These are phyloP conservation scores for Anthostomella pinea DNA, from an alignment of 2,329 filamentous ascomycete genomes.

Conservation along the genomic window DNA sequence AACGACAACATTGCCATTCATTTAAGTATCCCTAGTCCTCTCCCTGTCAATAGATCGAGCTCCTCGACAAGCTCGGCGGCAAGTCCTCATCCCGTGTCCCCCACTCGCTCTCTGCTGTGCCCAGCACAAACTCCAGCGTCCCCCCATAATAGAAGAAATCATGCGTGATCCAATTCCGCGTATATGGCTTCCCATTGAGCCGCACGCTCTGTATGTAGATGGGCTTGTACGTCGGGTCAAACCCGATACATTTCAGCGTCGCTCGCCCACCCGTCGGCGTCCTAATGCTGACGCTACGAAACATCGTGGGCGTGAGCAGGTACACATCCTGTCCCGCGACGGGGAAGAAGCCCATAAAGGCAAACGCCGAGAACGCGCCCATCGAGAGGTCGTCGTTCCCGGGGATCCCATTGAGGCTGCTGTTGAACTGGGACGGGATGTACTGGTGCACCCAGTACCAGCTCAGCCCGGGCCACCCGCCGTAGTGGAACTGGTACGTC, in stretches of 20 bases:
- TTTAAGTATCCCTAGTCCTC: too few species aligned
- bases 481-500: slow-evolving; percentile 63
- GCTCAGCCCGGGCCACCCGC: slow-evolving; percentile 58
- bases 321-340: slow-evolving; percentile 55
- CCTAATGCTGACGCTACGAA: slow-evolving; percentile 42
- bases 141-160: slow-evolving; percentile 61
- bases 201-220: slow-evolving; percentile 61
- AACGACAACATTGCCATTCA: too few species aligned
- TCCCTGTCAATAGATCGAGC: too few species aligned
- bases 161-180: slow-evolving; percentile 62
- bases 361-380: slow-evolving; percentile 51
- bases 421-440: slow-evolving; percentile 66
- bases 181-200: slow-evolving; percentile 55
- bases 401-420: slow-evolving; percentile 54
- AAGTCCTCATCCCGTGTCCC: slow-evolving; percentile 55
- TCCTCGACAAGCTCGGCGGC: slow-evolving; percentile 50
- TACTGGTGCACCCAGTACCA: slow-evolving; percentile 58
- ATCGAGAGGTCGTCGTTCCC: slow-evolving; percentile 58
- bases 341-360: slow-evolving; percentile 53
- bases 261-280: slow-evolving; percentile 43
- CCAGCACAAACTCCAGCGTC: slow-evolving; percentile 56
- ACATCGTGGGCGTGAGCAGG: slow-evolving; percentile 49
- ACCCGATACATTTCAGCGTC: slow-evolving; percentile 42
- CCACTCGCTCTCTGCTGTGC: slow-evolving; percentile 54
- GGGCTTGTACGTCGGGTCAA: slow-evolving; percentile 31